Conservation (phyloP, 805 yeast species). For the Metschnikowia borealis region DNA sequence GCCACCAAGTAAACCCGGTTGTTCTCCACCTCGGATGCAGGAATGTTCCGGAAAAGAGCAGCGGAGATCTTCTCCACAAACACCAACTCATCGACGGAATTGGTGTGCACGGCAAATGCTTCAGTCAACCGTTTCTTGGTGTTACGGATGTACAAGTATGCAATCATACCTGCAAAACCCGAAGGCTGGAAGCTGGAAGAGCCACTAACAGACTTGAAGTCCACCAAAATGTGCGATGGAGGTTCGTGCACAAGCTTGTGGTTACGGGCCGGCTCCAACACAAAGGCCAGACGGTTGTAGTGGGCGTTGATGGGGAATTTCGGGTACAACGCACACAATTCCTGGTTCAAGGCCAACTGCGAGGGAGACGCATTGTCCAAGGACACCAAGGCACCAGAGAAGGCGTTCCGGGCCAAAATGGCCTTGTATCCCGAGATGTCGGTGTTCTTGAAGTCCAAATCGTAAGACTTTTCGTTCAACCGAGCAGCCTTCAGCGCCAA, state of each 20-base stretch:
- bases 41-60: slow-evolving; percentile 74
- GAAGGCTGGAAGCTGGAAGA: slow-evolving; percentile 58
- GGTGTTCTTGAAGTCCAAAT: slow-evolving; percentile 36
- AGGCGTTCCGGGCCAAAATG: slow-evolving; percentile 58
- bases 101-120: slow-evolving; percentile 68
- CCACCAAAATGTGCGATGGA: slow-evolving; percentile 69
- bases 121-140: slow-evolving; percentile 66
- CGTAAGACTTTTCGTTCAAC: slow-evolving; percentile 36
- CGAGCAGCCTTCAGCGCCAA: slow-evolving; percentile 43
- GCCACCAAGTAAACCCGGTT: slow-evolving; percentile 74
- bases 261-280: slow-evolving; percentile 44
- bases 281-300: slow-evolving; percentile 21
- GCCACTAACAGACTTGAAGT: slow-evolving; percentile 64
- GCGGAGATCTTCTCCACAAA: slow-evolving; percentile 67
- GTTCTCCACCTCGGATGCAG: slow-evolving; percentile 58
- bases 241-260: slow-evolving; percentile 46
- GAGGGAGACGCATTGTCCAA: slow-evolving; percentile 46
- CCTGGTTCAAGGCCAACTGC: slow-evolving; percentile 60
- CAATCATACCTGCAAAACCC: slow-evolving; percentile 68
- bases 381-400: slow-evolving; percentile 54
- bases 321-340: slow-evolving; percentile 67
- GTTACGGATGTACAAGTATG: slow-evolving; percentile 67
- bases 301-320: slow-evolving; percentile 57
- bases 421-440: slow-evolving; percentile 67
- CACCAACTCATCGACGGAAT: slow-evolving; percentile 52